Evolutionary conservation across 306 rosid species (phyloP), one percentile per base, ranked within the genome.

Genomic region (Acacia melanoxylon): DNA sequence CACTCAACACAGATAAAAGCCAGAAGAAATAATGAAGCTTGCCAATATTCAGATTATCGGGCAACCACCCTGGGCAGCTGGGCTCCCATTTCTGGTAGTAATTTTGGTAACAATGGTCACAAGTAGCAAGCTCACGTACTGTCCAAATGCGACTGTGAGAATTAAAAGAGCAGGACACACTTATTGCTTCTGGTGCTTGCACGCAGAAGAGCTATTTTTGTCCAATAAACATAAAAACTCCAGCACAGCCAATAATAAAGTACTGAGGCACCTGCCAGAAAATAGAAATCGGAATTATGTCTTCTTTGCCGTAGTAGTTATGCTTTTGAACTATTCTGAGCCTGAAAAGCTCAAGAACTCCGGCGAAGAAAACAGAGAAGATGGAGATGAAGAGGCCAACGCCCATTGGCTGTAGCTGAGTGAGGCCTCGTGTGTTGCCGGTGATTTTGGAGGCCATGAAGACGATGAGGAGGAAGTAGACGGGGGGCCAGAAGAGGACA

Each of bases 221-320:
- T 33, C 96, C 98, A 20, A 93, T 91, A 71, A 93, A 90, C 0
- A 76, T 89, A 86, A 93, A 90, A 3, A 93, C 98, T 72, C 91
- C 94, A 2, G 97, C 93, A 85, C 98, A 92, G 3, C 97, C 97
- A 2, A 92, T 75, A 0, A 94, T 77, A 45, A 94, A 94, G 71
- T 94, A 94, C 81, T 91, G 98, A 0, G 98, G 98, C 15, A 92
- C 91, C 85, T 94, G 97, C 97, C 98, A 94, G 77, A 94, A 92
- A 17, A 94, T 91, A 37, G 98, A 62, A 86, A 94, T 86, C 8
- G 97, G 97, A 4, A 69, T 11, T 40, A 92, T 61, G 63, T 83
- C 80, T 58, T 90, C 82, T 6, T 45, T 89, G 0, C 86, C 75
- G 27, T 89, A 91, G 58, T 87, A 88, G 45, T 87, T 78, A 85